Evolutionary conservation across 768 basidiomycete genomes (phyloP), one percentile per base, ranked within the genome.

Genomic region (Ephemerocybe angulata): DNA sequence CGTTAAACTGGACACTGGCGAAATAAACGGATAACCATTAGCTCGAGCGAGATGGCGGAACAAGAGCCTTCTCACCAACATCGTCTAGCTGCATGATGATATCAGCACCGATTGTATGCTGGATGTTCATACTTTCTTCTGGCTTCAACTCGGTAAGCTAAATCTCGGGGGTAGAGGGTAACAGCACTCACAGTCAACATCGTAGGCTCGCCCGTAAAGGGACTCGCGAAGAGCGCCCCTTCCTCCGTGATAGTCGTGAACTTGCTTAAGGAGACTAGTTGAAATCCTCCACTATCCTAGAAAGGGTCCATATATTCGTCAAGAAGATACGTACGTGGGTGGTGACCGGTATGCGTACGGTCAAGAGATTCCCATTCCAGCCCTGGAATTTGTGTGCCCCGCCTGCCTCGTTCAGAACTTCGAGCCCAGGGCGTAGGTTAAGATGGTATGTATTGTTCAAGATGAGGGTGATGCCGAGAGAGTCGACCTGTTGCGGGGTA

Each of bases 31-130:
- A 56, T 38, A 44, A 24, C 19, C 43, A 1, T 48, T 24, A 52
- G 53, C 30, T 33, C 24, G 52, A 40, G 25, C 46, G 33, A 27
- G 40, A 55, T 53, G 47, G 33, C 15, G 22, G 46, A 5, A 50
- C 35, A 41, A 72, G 47, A n/a, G 15, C n/a, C 30, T 30, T 28
- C 85, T 67, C 62, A 87, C 90, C 90, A 49, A 94, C 92, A 69
- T 94, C 92, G 67, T 94, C 92, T 17, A 93, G 78, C 66, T 92
- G 93, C 93, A 96, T 95, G 57, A 96, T 92, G 56, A 96, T 96
- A 66, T 96, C 93, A 25, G 87, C 90, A 4, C 93, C 92, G 40
- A 96, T 93, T 7, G 87, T 78, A 64, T 96, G 93, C 65, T 96
- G 92, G 62, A 93, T 88, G 15, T 85, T 83, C 38, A 95, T 93